Conservation (phyloP, 2,329 filamentous ascomycete genomes). For the Falciphora oryzae region DNA sequence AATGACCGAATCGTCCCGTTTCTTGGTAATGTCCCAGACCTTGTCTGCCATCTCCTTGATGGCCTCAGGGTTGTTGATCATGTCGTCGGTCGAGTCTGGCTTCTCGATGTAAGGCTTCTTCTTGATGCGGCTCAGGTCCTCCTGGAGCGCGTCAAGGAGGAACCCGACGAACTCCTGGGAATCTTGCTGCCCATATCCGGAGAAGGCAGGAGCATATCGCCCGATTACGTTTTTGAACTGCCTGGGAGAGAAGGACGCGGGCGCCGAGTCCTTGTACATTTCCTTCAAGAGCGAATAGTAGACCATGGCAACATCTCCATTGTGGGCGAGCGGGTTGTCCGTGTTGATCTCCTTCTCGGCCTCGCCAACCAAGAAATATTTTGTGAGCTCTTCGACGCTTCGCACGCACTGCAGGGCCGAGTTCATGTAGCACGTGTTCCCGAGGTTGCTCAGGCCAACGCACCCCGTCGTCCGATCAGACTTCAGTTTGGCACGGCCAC, state of each 20-base stretch:
- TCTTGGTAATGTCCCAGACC: slow-evolving; percentile 87
- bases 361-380: slow-evolving; percentile 76
- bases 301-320: slow-evolving; percentile 77
- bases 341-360: slow-evolving; percentile 79
- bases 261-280: slow-evolving; percentile 66
- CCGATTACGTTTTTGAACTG: slow-evolving; percentile 81
- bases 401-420: slow-evolving; percentile 92
- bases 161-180: slow-evolving; percentile 97
- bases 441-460: slow-evolving; percentile 81
- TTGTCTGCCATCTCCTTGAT: slow-evolving; percentile 80
- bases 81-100: slow-evolving; percentile 94
- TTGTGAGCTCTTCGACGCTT: slow-evolving; percentile 86
- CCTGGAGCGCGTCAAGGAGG: slow-evolving; percentile 86
- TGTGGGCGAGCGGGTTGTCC: slow-evolving; percentile 77
- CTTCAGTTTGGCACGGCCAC: slow-evolving; percentile 65
- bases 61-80: slow-evolving; percentile 74
- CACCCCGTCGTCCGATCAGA: slow-evolving; percentile 67
- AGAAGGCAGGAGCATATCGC: slow-evolving; percentile 76
- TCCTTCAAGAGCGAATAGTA: slow-evolving; percentile 72
- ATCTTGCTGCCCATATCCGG: slow-evolving; percentile 93
- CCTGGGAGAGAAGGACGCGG: slow-evolving; percentile 67
- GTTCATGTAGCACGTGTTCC: slow-evolving; percentile 99
- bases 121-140: slow-evolving; percentile 87
- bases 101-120: slow-evolving; percentile 98
- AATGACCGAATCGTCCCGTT: slow-evolving; percentile 89